A percentile compares a stretch with the other conserved stretches of the same genome.
phyloP scores from a whole-genome alignment of 2,329 filamentous ascomycete genomes.

The Claviceps maximensis region DNA sequence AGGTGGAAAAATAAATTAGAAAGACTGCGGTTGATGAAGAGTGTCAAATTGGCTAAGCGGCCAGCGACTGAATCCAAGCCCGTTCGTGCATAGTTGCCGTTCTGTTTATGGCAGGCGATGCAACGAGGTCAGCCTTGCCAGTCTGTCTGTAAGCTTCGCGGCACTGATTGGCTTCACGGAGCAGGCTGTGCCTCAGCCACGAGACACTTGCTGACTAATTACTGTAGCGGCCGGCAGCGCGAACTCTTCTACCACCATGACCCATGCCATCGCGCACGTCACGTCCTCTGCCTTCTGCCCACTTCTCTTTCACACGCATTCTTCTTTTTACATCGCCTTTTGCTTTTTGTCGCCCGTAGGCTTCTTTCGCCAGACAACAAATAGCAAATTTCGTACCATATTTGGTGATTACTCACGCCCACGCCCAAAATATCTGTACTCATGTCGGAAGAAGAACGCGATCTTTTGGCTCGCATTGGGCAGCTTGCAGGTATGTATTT shows the following conservation, averaged over 20 bases:
- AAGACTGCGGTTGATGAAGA: not conserved
- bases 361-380: not conserved
- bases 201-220: not conserved
- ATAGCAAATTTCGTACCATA: not conserved
- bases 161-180: not conserved
- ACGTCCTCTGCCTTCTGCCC: not conserved
- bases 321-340: not conserved
- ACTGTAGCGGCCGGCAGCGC: not conserved
- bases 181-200: not conserved
- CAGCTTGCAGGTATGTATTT: slow-evolving; percentile 32
- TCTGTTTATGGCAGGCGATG: too few relatives aligned
- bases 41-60: not conserved
- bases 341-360: not conserved
- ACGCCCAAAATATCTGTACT: not conserved
- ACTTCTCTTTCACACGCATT: not conserved
- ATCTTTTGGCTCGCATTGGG: slow-evolving; percentile 40
- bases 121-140: not conserved
- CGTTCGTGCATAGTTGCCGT: not conserved
- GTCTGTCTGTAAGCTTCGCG: not conserved
- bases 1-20: too few relatives aligned
- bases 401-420: not conserved
- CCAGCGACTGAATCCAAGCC: too few relatives aligned
- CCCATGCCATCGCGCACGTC: not conserved
- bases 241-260: not conserved
- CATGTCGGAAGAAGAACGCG: slow-evolving; percentile 38